These are phyloP conservation scores for Cutaneotrichosporon cyanovorans DNA, from an alignment of 1,284 basidiomycete species.

Conservation along the genomic window DNA sequence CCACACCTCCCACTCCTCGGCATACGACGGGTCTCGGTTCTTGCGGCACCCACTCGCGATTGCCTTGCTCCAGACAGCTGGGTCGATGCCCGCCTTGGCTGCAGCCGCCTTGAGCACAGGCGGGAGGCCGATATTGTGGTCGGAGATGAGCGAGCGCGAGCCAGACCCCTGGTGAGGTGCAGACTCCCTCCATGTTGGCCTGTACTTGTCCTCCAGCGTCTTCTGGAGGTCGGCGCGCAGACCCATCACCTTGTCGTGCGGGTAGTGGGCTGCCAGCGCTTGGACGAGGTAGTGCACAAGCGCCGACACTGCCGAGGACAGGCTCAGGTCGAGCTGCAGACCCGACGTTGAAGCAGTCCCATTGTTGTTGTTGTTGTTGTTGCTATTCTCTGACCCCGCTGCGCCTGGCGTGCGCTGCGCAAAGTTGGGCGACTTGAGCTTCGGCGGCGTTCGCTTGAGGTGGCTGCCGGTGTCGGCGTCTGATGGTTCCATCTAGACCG, in stretches of 20 bases:
- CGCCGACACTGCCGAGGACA: slow-evolving; percentile 32
- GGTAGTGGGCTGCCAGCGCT: slow-evolving; percentile 31
- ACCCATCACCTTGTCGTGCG: slow-evolving; percentile 23
- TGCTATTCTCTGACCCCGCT: background rate
- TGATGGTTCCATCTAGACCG: background rate
- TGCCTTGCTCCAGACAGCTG: slow-evolving; percentile 26
- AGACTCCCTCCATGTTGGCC: slow-evolving; percentile 34
- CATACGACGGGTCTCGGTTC: slow-evolving; percentile 14
- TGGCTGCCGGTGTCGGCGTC: background rate
- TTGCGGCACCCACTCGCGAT: slow-evolving; percentile 19
- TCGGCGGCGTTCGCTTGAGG: too few relatives aligned
- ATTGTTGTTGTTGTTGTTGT: background rate
- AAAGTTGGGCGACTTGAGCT: background rate
- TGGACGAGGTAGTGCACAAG: slow-evolving; percentile 35
- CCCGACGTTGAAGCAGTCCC: background rate
- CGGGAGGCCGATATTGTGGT: slow-evolving; percentile 29
- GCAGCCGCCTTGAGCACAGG: slow-evolving; percentile 26
- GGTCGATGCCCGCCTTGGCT: slow-evolving; percentile 24
- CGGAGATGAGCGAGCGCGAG: slow-evolving; percentile 37
- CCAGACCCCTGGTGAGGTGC: slow-evolving; percentile 36
- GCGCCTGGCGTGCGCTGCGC: background rate
- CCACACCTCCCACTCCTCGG: slow-evolving; percentile 44
- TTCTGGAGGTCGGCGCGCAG: slow-evolving; percentile 27
- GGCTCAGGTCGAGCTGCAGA: slow-evolving; percentile 23
- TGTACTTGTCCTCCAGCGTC: slow-evolving; percentile 20